Conservation (phyloP, 2,329 filamentous ascomycete species). For the Neodidymelliopsis sp. region DNA sequence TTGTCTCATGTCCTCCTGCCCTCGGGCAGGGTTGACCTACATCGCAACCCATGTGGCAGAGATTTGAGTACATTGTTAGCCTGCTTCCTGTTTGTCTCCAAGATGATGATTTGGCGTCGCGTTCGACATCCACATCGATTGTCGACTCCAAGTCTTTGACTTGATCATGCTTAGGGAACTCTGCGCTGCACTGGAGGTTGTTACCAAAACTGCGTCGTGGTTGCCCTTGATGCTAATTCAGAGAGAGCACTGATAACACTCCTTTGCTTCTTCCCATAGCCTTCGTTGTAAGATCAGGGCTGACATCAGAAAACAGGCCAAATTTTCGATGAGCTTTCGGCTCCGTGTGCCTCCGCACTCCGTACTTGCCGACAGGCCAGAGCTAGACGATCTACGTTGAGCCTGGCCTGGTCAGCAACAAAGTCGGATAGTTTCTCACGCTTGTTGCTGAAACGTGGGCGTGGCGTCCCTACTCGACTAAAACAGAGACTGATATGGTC, state of each 20-base stretch:
- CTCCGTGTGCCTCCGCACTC: too few relatives aligned
- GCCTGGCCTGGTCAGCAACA: too few relatives aligned
- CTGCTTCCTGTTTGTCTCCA: background rate
- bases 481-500: too few relatives aligned
- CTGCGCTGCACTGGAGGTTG: background rate
- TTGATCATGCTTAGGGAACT: background rate
- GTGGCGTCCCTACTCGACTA: too few relatives aligned
- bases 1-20: too few relatives aligned
- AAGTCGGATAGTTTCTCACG: too few relatives aligned
- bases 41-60: too few relatives aligned
- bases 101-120: background rate
- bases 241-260: background rate
- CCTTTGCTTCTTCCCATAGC: background rate
- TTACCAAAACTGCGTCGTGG: background rate
- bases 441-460: too few relatives aligned
- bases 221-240: background rate
- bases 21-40: too few relatives aligned
- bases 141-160: background rate
- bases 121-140: background rate
- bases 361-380: too few relatives aligned
- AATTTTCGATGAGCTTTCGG: too few relatives aligned
- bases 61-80: background rate
- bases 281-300: background rate
- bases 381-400: too few relatives aligned
- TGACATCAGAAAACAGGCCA: background rate